Conservation (phyloP, 768 basidiomycete species). For the Paxillus rubicundulus region DNA sequence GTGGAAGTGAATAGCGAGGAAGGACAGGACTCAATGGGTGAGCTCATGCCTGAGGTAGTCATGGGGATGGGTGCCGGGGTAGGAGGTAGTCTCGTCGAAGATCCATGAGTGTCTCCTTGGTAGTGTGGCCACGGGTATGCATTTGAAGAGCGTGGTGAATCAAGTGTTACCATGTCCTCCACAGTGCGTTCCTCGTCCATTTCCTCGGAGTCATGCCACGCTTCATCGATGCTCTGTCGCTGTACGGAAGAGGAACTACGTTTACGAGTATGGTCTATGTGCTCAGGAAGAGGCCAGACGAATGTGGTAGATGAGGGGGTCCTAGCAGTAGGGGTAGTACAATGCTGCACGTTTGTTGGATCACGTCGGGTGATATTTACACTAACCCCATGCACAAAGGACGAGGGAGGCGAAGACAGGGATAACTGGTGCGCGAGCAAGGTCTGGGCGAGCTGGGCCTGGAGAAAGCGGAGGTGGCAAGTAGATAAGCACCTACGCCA, state of each 20-base stretch:
- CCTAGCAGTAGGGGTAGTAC: conserved; percentile 39
- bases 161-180: conserved; percentile 41
- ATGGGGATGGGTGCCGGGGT: conserved; percentile 17
- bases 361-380: conserved; percentile 27
- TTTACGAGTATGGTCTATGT: conserved; percentile 23
- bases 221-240: conserved; percentile 25
- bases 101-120: conserved; percentile 12
- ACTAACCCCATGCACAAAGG: conserved; percentile 21
- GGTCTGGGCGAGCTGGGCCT: conserved; percentile 49
- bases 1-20: conserved; percentile 42
- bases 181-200: conserved; percentile 46
- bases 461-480: neutral
- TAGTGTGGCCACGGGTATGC: conserved; percentile 24
- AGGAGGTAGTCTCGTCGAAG: conserved; percentile 22
- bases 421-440: conserved; percentile 35
- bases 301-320: conserved; percentile 32
- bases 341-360: conserved; percentile 37
- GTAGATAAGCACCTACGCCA: conserved; percentile 16
- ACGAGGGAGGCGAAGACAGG: conserved; percentile 12
- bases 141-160: conserved; percentile 29
- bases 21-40: conserved; percentile 22
- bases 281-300: conserved; percentile 29
- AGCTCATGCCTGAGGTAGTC: conserved; percentile 9
- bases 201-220: conserved; percentile 34
- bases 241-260: conserved; percentile 29